phyloP scores from a whole-genome alignment of 2,329 filamentous ascomycete genomes.

The Geosmithia putterillii region DNA sequence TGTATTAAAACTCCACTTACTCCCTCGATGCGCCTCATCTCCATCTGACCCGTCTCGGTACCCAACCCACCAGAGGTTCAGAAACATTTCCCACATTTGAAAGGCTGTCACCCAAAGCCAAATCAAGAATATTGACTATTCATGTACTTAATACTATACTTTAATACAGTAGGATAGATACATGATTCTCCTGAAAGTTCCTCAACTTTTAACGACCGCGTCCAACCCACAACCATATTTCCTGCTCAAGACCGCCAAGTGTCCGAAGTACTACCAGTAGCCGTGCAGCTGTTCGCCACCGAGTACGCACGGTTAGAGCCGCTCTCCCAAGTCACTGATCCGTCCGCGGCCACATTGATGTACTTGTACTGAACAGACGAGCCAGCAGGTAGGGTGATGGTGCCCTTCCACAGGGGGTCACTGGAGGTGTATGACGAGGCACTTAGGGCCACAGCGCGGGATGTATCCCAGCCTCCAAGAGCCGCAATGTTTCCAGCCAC shows the following conservation, averaged over 20 bases:
- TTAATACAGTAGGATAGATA: too few relatives aligned
- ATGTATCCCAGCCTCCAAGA: constrained; percentile 51
- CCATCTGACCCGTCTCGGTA: too few relatives aligned
- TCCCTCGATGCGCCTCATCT: too few relatives aligned
- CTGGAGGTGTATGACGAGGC: constrained; percentile 44
- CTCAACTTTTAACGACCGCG: too few relatives aligned
- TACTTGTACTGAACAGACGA: constrained; percentile 55
- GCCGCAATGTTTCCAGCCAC: constrained; percentile 45
- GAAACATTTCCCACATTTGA: too few relatives aligned
- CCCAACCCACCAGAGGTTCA: too few relatives aligned
- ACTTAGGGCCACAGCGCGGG: constrained; percentile 40
- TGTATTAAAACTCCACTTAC: too few relatives aligned
- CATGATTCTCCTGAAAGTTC: too few relatives aligned
- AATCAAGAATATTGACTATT: too few relatives aligned
- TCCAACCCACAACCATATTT: too few relatives aligned
- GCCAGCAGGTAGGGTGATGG: constrained; percentile 42
- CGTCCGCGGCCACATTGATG: constrained; percentile 43
- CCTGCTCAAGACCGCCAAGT: constrained; percentile 13
- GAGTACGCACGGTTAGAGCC: constrained; percentile 36
- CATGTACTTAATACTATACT: too few relatives aligned
- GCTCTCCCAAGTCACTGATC: constrained; percentile 50
- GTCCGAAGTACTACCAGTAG: constrained; percentile 12
- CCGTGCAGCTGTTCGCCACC: constrained; percentile 17
- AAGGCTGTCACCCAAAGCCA: too few relatives aligned
- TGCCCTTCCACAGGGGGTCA: constrained; percentile 50